Evolutionary conservation across 2,329 filamentous ascomycete genomes (phyloP).

Genomic region (Hymenoscyphus fructigenus): DNA sequence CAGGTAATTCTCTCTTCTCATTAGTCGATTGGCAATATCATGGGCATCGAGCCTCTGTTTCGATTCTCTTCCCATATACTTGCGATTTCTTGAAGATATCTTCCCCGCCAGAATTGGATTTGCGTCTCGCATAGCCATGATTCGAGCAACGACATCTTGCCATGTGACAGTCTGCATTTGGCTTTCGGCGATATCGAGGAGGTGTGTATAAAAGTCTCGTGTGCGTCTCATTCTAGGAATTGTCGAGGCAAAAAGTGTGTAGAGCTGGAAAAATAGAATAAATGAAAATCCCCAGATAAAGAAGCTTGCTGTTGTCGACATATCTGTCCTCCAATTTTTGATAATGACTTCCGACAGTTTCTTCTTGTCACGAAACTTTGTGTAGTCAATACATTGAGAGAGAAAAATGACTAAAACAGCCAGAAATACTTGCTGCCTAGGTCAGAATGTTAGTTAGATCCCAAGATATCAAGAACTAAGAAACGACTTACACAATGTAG

Average conservation of each 20-base stretch:
- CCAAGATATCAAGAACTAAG: neutral
- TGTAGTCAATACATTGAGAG: constrained; percentile 67
- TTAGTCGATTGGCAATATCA: constrained; percentile 93
- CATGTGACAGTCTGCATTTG: constrained; percentile 75
- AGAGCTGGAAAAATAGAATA: constrained; percentile 61
- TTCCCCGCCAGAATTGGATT: constrained; percentile 66
- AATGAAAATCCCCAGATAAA: constrained; percentile 61
- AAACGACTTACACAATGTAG: constrained; percentile 52
- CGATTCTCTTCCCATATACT: constrained; percentile 71
- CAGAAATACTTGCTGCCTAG: constrained; percentile 64
- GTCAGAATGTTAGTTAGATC: constrained; percentile 17
- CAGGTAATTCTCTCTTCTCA: constrained; percentile 95
- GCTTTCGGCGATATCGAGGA: constrained; percentile 65
- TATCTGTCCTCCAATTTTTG: constrained; percentile 53
- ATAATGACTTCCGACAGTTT: constrained; percentile 51
- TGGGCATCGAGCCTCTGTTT: constrained; percentile 95
- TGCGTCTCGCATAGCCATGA: constrained; percentile 68
- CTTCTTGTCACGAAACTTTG: constrained; percentile 55
- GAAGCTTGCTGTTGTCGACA: constrained; percentile 40
- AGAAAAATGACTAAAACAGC: constrained; percentile 68
- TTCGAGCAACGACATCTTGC: constrained; percentile 67
- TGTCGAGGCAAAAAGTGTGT: constrained; percentile 53
- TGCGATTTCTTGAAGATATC: constrained; percentile 56
- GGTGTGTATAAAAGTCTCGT: constrained; percentile 68
- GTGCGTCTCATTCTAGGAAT: constrained; percentile 60